phyloP scores from a whole-genome alignment of 495 filamentous ascomycete species.

The Penicillium cinerascens region DNA sequence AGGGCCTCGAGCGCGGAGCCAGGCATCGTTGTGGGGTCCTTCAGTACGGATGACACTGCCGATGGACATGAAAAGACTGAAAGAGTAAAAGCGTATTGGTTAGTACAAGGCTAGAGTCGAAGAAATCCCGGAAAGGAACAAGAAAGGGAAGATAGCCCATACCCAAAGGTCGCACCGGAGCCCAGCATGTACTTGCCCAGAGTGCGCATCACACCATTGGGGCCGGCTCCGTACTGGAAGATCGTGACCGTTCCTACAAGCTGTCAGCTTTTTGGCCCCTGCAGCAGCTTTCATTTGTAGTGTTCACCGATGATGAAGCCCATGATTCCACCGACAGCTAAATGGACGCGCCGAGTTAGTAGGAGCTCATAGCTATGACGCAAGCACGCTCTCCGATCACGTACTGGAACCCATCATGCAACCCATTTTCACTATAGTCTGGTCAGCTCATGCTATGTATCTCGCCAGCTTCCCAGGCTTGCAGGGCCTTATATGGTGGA shows the following conservation, averaged over 20 bases:
- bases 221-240: conserved; percentile 86
- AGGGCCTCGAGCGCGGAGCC: conserved; percentile 44
- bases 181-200: conserved; percentile 96
- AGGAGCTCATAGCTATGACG: conserved; percentile 1
- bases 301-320: conserved; percentile 90
- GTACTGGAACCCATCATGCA: conserved; percentile 96
- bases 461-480: background rate
- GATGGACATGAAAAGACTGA: conserved; percentile 98
- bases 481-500: background rate
- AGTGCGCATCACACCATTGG: conserved; percentile 88
- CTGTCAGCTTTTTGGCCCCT: conserved; percentile 9
- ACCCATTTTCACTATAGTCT: conserved; percentile 83
- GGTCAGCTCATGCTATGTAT: conserved; percentile 19
- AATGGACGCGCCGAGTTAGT: conserved; percentile 10
- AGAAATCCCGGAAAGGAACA: background rate
- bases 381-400: conserved; percentile 29
- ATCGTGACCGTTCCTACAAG: conserved; percentile 81
- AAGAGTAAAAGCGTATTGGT: conserved; percentile 2
- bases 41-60: conserved; percentile 93
- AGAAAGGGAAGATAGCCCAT: conserved; percentile 20
- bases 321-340: conserved; percentile 92
- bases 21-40: conserved; percentile 49
- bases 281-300: background rate
- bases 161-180: conserved; percentile 98
- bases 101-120: background rate